Evolutionary conservation across 75 land plant species (phyloP).

Genomic region (Gnetum montanum): DNA sequence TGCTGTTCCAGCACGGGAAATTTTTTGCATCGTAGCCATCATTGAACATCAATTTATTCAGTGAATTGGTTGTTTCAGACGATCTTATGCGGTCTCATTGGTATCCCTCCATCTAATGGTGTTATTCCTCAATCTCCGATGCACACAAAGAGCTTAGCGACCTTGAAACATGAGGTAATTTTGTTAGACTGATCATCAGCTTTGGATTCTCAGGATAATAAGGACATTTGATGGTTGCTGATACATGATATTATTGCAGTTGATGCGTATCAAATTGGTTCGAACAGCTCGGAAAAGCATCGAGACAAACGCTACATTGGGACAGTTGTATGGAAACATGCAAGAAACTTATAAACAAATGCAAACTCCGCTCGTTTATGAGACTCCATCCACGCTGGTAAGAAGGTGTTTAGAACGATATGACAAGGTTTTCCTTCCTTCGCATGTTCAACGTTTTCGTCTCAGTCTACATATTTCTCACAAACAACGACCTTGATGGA

Average conservation of each 20-base stretch:
- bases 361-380: conserved; percentile 75
- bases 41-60: neutral
- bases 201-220: neutral
- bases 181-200: neutral
- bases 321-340: conserved; percentile 68
- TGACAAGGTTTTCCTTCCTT: neutral
- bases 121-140: conserved; percentile 75
- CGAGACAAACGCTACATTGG: conserved; percentile 44
- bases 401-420: neutral
- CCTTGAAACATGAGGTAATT: conserved; percentile 54
- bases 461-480: neutral
- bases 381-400: conserved; percentile 34
- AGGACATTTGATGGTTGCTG: neutral
- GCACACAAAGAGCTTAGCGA: conserved; percentile 65
- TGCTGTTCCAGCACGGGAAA: neutral
- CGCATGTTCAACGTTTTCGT: neutral
- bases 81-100: conserved; percentile 50
- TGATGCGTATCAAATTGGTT: conserved; percentile 61
- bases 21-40: neutral
- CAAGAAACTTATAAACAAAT: conserved; percentile 77
- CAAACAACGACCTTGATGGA: too few relatives aligned
- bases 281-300: conserved; percentile 51
- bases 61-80: conserved; percentile 9
- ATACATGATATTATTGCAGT: conserved; percentile 21
- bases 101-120: conserved; percentile 69